A percentile compares a stretch with the other conserved stretches of the same genome.
Evolutionary conservation across 208 protist genomes (phyloP).

Genomic region (Leishmania amazonensis): DNA sequence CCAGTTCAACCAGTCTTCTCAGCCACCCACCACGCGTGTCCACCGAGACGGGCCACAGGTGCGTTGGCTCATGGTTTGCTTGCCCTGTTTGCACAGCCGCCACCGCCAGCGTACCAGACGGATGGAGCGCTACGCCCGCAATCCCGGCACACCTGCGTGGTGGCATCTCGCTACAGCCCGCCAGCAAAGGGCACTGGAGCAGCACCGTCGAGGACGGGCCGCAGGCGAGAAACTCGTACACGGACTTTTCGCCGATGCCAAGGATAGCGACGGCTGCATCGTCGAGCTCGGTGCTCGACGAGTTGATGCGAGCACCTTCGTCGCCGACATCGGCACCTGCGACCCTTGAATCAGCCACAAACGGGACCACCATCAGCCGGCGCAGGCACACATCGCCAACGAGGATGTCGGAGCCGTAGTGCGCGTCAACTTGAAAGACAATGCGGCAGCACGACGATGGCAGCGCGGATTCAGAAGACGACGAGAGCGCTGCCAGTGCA

Average conservation of each 20-base stretch:
- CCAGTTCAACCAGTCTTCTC: constrained; percentile 22
- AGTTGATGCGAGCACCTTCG: not conserved
- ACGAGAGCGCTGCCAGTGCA: not conserved
- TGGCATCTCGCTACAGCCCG: constrained; percentile 30
- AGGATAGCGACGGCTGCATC: constrained; percentile 32
- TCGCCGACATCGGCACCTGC: not conserved
- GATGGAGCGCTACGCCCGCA: constrained; percentile 62
- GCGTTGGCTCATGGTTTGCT: constrained; percentile 31
- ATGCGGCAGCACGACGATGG: not conserved
- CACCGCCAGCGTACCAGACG: constrained; percentile 52
- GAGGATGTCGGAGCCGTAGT: constrained; percentile 13
- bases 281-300: not conserved
- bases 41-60: constrained; percentile 44
- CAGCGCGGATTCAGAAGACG: not conserved
- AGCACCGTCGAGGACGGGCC: constrained; percentile 34
- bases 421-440: constrained; percentile 8
- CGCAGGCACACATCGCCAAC: constrained; percentile 27
- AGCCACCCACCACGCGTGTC: constrained; percentile 20
- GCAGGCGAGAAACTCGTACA: constrained; percentile 47
- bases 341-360: not conserved
- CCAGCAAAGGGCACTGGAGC: constrained; percentile 50
- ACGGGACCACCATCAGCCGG: constrained; percentile 17
- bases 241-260: constrained; percentile 41
- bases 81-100: constrained; percentile 43
- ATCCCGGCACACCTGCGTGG: constrained; percentile 34